Percentiles rank a stretch among this genome's conserved stretches.
phyloP scores from a whole-genome alignment of 768 basidiomycete species.

The Hygrocybe punicea region DNA sequence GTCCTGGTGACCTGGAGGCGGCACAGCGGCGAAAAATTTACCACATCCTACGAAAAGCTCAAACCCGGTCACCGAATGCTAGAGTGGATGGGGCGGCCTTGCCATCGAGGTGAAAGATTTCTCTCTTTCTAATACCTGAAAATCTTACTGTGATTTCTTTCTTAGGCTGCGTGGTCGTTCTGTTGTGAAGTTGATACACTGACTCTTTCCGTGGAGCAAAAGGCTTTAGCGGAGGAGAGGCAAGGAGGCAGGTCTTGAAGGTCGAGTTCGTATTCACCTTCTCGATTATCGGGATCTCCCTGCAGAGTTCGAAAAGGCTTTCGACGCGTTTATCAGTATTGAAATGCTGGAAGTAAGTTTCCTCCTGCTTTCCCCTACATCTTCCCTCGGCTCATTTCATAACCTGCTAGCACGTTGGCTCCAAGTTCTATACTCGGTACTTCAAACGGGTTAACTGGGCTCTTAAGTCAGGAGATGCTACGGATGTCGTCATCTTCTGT shows the following conservation, averaged over 20 bases:
- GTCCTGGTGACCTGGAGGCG: conserved; percentile 66
- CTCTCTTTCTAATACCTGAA: background rate
- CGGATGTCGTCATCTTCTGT: conserved; percentile 59
- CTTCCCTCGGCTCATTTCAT: conserved; percentile 18
- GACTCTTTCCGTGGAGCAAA: too few relatives aligned
- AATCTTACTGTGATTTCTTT: too few relatives aligned
- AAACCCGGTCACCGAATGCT: conserved; percentile 76
- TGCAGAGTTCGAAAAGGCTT: conserved; percentile 74
- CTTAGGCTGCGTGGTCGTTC: too few relatives aligned
- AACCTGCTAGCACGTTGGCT: conserved; percentile 45
- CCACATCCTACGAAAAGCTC: conserved; percentile 76
- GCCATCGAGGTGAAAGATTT: conserved; percentile 67
- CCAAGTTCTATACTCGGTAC: conserved; percentile 62
- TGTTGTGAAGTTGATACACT: too few relatives aligned
- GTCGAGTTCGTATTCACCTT: conserved; percentile 76
- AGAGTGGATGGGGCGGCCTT: conserved; percentile 92
- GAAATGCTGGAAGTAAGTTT: conserved; percentile 73
- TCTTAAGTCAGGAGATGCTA: conserved; percentile 65
- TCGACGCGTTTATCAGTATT: conserved; percentile 73
- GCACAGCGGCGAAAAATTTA: conserved; percentile 83
- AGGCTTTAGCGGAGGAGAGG: conserved; percentile 51
- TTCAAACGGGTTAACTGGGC: conserved; percentile 75
- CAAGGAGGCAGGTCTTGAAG: conserved; percentile 62
- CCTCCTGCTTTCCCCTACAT: conserved; percentile 34
- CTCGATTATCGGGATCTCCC: conserved; percentile 89